Evolutionary conservation across 2,329 filamentous ascomycete species (phyloP).

Genomic region (Lasiodiplodia sp.): DNA sequence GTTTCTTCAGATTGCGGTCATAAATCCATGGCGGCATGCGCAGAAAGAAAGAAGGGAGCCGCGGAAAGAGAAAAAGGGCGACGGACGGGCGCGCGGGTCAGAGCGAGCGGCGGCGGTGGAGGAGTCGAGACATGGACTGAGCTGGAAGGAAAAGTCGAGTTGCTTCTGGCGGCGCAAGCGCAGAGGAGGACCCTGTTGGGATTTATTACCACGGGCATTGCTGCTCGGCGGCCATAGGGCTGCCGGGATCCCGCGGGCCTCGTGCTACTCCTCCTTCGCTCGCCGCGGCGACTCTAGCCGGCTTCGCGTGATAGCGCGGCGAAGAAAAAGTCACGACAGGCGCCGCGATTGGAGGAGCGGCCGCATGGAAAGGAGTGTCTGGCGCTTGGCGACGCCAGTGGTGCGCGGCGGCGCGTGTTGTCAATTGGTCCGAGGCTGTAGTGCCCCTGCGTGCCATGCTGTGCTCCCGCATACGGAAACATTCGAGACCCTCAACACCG

Average conservation of each 20-base stretch:
- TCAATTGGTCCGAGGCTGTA: not conserved
- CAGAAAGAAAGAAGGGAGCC: not conserved
- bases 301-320: not conserved
- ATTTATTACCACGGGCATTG: not conserved
- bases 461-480: conserved; percentile 7
- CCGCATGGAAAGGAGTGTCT: not conserved
- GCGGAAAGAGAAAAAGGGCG: not conserved
- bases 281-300: conserved; percentile 2
- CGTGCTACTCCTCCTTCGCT: conserved; percentile 1
- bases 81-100: conserved; percentile 9
- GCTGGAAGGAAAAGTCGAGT: not conserved
- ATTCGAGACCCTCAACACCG: not conserved
- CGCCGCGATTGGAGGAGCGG: conserved; percentile 11
- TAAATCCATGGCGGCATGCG: conserved; percentile 16
- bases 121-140: conserved; percentile 8
- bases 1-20: not conserved
- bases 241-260: conserved; percentile 11
- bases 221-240: conserved; percentile 8
- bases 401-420: conserved; percentile 15
- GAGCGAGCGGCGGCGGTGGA: not conserved
- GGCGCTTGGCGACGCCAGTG: conserved; percentile 22
- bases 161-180: not conserved
- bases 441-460: conserved; percentile 6
- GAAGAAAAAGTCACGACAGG: conserved; percentile 6
- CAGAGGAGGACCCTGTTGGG: not conserved